These are phyloP conservation scores for Phytopythium ostracodes DNA, from an alignment of 352 stramenopile species.

Conservation along the genomic window DNA sequence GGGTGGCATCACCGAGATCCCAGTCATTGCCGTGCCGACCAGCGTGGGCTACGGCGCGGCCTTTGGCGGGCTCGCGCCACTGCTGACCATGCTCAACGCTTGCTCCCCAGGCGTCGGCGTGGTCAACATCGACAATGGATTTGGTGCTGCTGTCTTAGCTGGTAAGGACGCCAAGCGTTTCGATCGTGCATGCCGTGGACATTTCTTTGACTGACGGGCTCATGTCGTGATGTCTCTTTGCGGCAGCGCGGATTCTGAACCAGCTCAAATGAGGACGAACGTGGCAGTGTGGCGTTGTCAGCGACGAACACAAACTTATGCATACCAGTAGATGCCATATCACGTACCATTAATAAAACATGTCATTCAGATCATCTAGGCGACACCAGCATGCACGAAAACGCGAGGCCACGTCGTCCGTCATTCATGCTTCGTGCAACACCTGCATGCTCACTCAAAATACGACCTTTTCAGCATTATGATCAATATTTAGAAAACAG, in stretches of 20 bases:
- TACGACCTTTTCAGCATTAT: too few species aligned
- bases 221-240: background rate
- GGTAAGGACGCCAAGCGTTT: slow-evolving; percentile 23
- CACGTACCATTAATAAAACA: too few species aligned
- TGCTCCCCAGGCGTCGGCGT: slow-evolving; percentile 97
- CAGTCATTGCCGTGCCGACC: slow-evolving; percentile 89
- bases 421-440: too few species aligned
- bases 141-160: slow-evolving; percentile 94
- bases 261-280: slow-evolving; percentile 7
- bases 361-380: too few species aligned
- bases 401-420: too few species aligned
- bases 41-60: slow-evolving; percentile 91
- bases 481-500: too few species aligned
- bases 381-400: too few species aligned
- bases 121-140: slow-evolving; percentile 99
- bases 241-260: slow-evolving; percentile 8
- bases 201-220: background rate
- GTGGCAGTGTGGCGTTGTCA: too few species aligned
- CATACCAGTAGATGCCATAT: too few species aligned
- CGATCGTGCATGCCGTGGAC: background rate
- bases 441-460: too few species aligned
- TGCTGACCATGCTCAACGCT: slow-evolving; percentile 98
- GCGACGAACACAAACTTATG: too few species aligned
- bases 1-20: slow-evolving; percentile 75
- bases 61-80: slow-evolving; percentile 89